A percentile compares a stretch with the other conserved stretches of the same genome.
Conservation (phyloP, 164 flowering plant genomes). For the Magnolia sinica region DNA sequence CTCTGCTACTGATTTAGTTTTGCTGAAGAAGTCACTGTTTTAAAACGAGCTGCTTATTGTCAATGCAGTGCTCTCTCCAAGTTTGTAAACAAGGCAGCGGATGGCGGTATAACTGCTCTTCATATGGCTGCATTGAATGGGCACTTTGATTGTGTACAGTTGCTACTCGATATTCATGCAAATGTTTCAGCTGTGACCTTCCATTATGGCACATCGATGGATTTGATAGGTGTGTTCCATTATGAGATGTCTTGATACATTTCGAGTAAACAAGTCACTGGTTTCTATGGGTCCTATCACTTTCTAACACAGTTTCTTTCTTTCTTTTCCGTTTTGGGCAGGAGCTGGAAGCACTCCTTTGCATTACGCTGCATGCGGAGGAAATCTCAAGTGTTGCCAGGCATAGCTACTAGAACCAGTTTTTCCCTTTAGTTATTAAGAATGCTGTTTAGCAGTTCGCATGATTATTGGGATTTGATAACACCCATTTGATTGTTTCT, state of each 20-base stretch:
- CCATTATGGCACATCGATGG: slow-evolving; percentile 92
- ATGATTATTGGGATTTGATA: neutral
- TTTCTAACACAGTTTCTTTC: neutral
- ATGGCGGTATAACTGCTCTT: slow-evolving; percentile 94
- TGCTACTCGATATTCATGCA: slow-evolving; percentile 79
- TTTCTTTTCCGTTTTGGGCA: slow-evolving; percentile 18
- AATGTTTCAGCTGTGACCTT: slow-evolving; percentile 78
- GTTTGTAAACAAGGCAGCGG: slow-evolving; percentile 92
- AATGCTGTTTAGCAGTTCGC: neutral
- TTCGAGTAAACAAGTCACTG: neutral
- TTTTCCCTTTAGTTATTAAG: neutral
- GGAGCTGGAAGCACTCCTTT: slow-evolving; percentile 98
- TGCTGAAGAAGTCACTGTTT: neutral
- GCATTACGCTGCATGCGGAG: slow-evolving; percentile 99
- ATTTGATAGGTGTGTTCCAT: slow-evolving; percentile 68
- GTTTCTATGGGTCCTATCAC: neutral
- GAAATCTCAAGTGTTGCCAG: slow-evolving; percentile 96
- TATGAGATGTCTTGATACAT: neutral
- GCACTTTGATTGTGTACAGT: slow-evolving; percentile 84
- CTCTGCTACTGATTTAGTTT: neutral
- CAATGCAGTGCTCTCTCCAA: slow-evolving; percentile 77
- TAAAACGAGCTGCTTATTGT: neutral
- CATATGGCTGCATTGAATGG: slow-evolving; percentile 98
- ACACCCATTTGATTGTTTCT: neutral
- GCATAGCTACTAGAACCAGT: slow-evolving; percentile 22